phyloP scores from a whole-genome alignment of 441 rosid genomes.

The Syzygium syzygioides region DNA sequence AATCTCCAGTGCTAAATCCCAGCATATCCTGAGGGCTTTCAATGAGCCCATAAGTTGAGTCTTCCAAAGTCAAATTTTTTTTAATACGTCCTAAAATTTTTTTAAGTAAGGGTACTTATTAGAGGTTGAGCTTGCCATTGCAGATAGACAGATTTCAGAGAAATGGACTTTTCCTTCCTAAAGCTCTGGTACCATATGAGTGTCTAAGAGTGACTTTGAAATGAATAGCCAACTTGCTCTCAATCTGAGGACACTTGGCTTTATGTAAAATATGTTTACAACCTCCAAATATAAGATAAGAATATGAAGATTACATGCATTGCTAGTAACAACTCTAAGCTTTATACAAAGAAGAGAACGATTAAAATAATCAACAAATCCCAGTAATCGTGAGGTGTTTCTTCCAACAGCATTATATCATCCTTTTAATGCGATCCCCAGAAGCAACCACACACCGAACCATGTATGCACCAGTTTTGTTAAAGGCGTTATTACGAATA shows the following conservation, averaged over 20 bases:
- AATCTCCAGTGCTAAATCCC: neutral
- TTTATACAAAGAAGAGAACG: neutral
- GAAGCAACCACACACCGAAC: neutral
- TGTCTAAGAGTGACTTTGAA: neutral
- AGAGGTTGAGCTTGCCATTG: neutral
- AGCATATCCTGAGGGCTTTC: neutral
- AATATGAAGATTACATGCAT: neutral
- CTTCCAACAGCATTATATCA: neutral
- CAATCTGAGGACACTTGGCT: neutral
- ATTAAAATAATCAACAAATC: neutral
- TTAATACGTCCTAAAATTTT: too few species aligned
- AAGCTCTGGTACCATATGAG: neutral
- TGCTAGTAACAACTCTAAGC: neutral
- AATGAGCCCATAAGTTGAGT: neutral
- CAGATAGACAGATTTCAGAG: neutral
- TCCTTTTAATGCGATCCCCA: neutral
- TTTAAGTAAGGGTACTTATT: neutral
- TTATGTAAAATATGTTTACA: neutral
- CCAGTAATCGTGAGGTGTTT: neutral
- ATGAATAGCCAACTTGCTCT: neutral
- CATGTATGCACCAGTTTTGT: neutral
- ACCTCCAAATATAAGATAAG: neutral
- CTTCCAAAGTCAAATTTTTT: neutral
- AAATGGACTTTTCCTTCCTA: neutral
- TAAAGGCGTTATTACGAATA: neutral